These are phyloP conservation scores for Exserohilum rostratum DNA, from an alignment of 2,329 filamentous ascomycete genomes.

Conservation along the genomic window DNA sequence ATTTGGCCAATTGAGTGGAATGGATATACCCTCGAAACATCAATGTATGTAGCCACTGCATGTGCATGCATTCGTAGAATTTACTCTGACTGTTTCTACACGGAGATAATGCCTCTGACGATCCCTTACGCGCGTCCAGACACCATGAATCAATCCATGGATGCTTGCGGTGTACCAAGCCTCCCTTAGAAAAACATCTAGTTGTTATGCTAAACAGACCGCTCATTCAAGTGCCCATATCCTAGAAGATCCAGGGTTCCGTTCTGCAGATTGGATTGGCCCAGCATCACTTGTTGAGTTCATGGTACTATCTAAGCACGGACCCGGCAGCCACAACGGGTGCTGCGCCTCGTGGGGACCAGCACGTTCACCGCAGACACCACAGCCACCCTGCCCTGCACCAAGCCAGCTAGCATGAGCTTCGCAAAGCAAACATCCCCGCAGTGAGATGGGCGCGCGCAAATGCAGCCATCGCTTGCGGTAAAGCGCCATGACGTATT, in stretches of 20 bases:
- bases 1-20: too few relatives aligned
- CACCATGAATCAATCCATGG: too few relatives aligned
- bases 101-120: too few relatives aligned
- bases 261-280: background rate
- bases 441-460: slow-evolving; percentile 44
- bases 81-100: too few relatives aligned
- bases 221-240: background rate
- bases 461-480: slow-evolving; percentile 46
- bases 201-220: background rate
- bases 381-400: slow-evolving; percentile 36
- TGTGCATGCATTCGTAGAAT: too few relatives aligned
- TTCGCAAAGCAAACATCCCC: slow-evolving; percentile 27
- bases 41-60: too few relatives aligned
- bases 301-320: slow-evolving; percentile 10
- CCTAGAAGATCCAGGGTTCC: background rate
- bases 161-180: too few relatives aligned
- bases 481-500: slow-evolving; percentile 73
- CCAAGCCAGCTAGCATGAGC: slow-evolving; percentile 30
- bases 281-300: background rate
- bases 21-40: too few relatives aligned
- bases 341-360: slow-evolving; percentile 20
- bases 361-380: slow-evolving; percentile 21
- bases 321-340: slow-evolving; percentile 14
- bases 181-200: background rate
- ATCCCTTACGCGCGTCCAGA: too few relatives aligned